These are phyloP conservation scores for Xylaria flabelliformis DNA, from an alignment of 495 filamentous ascomycete genomes.

Conservation along the genomic window DNA sequence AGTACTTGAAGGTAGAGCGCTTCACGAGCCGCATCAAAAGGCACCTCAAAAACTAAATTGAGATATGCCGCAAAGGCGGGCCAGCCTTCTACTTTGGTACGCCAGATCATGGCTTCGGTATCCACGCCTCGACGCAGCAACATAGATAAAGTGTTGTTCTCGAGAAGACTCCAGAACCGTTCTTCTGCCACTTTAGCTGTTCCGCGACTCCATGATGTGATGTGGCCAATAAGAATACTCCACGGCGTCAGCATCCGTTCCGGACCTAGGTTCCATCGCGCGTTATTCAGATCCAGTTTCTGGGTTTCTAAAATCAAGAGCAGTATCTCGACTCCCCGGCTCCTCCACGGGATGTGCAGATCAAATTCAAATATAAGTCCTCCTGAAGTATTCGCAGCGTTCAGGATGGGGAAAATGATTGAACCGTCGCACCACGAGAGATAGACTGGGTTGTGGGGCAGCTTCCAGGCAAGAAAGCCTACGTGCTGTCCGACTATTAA, in stretches of 20 bases:
- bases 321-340: neutral
- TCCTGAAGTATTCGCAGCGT: neutral
- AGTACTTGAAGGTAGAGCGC: neutral
- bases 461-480: neutral
- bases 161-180: neutral
- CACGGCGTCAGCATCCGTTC: neutral
- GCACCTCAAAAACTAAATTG: neutral
- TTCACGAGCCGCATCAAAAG: neutral
- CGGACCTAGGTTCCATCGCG: neutral
- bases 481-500: neutral
- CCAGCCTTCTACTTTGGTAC: no score
- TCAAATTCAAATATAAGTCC: neutral
- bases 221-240: neutral
- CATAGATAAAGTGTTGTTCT: neutral
- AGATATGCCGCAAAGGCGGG: neutral
- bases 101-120: neutral
- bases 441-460: neutral
- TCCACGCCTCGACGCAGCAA: neutral
- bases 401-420: neutral
- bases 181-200: neutral
- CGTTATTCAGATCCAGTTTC: neutral
- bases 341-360: neutral
- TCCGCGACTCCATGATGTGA: neutral
- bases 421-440: neutral
- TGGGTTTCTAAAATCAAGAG: neutral